Evolutionary conservation across 176 grass and related monocot species (phyloP), one percentile per base, ranked within the genome.

Genomic region (Juncus inflexus): DNA sequence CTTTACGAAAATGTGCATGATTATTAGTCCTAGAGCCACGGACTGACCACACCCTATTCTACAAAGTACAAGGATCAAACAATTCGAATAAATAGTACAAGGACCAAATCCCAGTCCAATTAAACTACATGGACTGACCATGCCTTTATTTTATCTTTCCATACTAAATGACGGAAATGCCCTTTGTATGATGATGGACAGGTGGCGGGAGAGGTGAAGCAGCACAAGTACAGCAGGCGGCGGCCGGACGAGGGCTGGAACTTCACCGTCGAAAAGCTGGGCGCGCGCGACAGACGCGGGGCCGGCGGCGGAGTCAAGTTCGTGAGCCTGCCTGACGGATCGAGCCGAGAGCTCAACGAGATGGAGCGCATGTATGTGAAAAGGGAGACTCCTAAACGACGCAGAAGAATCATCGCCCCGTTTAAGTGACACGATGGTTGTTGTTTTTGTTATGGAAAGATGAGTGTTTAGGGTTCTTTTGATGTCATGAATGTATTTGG

Each of bases 311-410:
- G 88, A 60, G 81, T 74, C 85, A 99, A 86, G 72, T 99, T 99
- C 64, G 77, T 89, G 7, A 92, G 88, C 64, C 74, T 94, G 75
- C 95, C 95, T 13, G 86, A 94, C 72, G 83, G 89, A 62, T 99
- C 95, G 52, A 87, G 80, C 60, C 88, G 86, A 9, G 50, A 74
- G 15, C 62, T 86, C 60, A 90, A 99, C 37, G 86, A 99, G 15
- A 87, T 67, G 78, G 95, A 99, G 80, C 92, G 89, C 75, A 92
- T 99, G 89, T 92, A 90, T 70, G 62, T 90, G 58, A 94, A 99
- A 80, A 86, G 94, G 73, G 88, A 99, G 62, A 99, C 77, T 58
- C 94, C 88, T 47, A 99, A 79, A 66, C 67, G 70, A 6, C 78
- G 94, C 14, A 68, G 83, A 61, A 89, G 88, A 80, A 92, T 99